Base-by-base conservation (phyloP, 2,329 filamentous ascomycete species). In the Xylaria sp. region DNA sequence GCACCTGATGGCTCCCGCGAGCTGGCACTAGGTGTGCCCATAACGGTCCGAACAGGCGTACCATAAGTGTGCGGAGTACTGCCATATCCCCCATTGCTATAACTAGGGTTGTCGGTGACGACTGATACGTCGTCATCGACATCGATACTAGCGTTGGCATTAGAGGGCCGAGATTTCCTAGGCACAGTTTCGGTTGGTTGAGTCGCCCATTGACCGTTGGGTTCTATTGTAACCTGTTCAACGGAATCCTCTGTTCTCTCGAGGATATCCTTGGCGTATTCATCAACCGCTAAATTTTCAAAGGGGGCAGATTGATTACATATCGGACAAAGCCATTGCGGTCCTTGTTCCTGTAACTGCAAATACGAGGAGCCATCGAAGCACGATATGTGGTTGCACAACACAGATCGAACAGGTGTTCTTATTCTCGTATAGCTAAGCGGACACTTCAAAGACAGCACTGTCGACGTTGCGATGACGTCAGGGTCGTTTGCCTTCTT, bases 241-340 rank as follows among this genome's bases (percentile, higher is more conserved):
- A 91, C 84, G 23, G 87, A 89, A 46, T 84, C 85, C 0, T 90
- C 81, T 0, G 95, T 97, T 39, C 87, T 89, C 64, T 87, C 84
- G 30, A 99, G 82, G 63, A 99, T 97, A 71, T 97, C 92, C 75
- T 91, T 89, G 18, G 97, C 94, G 77, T 84, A 96, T 88, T 96
- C 92, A 73, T 99, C 96, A 34, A 98, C 89, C 12, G 93, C 93
- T 28, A 99, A 82, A 56, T 88, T 90, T 59, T 95, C 91, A 78
- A 93, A 99, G 0, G 90, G 89, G 1, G 94, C 90, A 0, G 88
- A 81, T 76, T 94, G 97, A 80, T 91, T 95, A 83, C 96, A 99
- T 25, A 97, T 91, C 0, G 96, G 96, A 76, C 96, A 99, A n/a
- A 90, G 85, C 96, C 96, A 99, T 20, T 96, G 97, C 0, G 96